These are phyloP conservation scores for Reutealis trisperma DNA, from an alignment of 345 rosid species.

Conservation along the genomic window DNA sequence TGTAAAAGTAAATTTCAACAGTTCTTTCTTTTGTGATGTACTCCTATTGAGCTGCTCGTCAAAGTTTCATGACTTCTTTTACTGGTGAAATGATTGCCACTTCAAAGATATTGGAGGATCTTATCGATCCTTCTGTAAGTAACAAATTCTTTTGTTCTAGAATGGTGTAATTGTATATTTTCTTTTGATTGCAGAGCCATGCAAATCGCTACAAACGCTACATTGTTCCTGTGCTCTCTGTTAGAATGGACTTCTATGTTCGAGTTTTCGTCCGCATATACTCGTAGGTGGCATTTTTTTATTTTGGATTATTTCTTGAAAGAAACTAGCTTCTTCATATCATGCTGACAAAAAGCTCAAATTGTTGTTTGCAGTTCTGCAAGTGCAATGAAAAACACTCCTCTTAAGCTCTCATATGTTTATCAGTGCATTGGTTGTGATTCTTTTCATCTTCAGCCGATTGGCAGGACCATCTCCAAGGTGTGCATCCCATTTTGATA, in stretches of 20 bases:
- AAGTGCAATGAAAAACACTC: conserved; percentile 96
- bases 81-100: background rate
- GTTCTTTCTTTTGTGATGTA: background rate
- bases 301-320: background rate
- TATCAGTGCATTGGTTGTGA: conserved; percentile 97
- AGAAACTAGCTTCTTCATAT: conserved; percentile 1
- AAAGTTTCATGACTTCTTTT: background rate
- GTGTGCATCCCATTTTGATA: conserved; percentile 34
- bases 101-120: background rate
- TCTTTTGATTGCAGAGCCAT: conserved; percentile 70
- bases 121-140: background rate
- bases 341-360: conserved; percentile 20
- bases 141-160: too few relatives aligned
- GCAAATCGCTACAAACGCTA: conserved; percentile 98
- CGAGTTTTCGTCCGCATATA: conserved; percentile 93
- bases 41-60: background rate
- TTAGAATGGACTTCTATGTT: conserved; percentile 93
- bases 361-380: conserved; percentile 74
- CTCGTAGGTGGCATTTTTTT: conserved; percentile 59
- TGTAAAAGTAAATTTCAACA: background rate
- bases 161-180: background rate
- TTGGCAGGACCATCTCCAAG: conserved; percentile 90
- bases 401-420: conserved; percentile 96
- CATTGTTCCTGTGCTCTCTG: conserved; percentile 93
- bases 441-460: conserved; percentile 93